These are phyloP conservation scores for Cucurbita pepo DNA, from an alignment of 306 rosid genomes.

Conservation along the genomic window DNA sequence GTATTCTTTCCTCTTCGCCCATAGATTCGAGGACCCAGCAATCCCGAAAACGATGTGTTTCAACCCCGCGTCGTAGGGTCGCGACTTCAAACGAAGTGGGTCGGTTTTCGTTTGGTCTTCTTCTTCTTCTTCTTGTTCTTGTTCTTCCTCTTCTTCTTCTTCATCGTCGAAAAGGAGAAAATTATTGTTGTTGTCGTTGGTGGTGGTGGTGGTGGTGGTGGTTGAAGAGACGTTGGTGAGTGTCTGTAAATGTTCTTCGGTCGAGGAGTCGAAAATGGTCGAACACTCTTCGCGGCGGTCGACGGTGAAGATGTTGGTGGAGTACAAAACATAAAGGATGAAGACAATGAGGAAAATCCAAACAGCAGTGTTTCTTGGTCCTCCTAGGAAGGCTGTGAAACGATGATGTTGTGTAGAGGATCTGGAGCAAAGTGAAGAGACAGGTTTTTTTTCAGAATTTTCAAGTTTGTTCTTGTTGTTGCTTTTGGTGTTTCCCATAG, in stretches of 20 bases:
- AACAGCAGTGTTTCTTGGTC: conserved; percentile 24
- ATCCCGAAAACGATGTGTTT: conserved; percentile 75
- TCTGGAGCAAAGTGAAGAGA: background rate
- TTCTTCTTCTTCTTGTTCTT: background rate
- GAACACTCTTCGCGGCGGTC: conserved; percentile 31
- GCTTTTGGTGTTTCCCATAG: conserved; percentile 6
- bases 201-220: too few relatives aligned
- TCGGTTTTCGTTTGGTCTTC: background rate
- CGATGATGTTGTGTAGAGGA: conserved; percentile 18
- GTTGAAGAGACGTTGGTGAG: conserved; percentile 16
- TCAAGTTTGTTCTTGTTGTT: conserved; percentile 10
- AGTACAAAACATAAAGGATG: conserved; percentile 38
- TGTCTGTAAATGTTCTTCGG: conserved; percentile 12
- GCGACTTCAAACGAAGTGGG: conserved; percentile 11
- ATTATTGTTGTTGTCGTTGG: background rate
- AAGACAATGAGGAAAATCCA: conserved; percentile 34
- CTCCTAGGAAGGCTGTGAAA: background rate
- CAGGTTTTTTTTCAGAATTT: conserved; percentile 10
- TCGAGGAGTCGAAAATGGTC: conserved; percentile 8
- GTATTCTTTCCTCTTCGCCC: conserved; percentile 61
- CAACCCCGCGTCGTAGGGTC: conserved; percentile 25
- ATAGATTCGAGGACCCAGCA: conserved; percentile 62
- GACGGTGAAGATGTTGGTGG: conserved; percentile 36
- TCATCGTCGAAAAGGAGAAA: background rate
- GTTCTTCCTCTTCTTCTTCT: background rate